Percentiles rank a stretch among this genome's conserved stretches.
Evolutionary conservation across 371 early-diverging fungal species (phyloP).

Genomic region (Thermomucor indicae-seudaticae): DNA sequence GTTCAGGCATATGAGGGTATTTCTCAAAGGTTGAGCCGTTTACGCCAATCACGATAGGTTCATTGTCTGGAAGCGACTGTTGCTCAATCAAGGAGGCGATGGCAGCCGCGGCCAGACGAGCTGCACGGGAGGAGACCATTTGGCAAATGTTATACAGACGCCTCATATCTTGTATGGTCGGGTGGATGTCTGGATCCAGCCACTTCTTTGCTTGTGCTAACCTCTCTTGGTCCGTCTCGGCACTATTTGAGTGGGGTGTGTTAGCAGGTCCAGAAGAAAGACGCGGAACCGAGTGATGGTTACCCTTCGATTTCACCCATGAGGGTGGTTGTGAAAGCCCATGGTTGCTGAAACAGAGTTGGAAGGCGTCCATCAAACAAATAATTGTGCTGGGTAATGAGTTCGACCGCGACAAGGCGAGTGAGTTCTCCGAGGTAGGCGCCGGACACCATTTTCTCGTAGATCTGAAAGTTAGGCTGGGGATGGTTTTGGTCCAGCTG

Average conservation of each 20-base stretch:
- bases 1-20: slow-evolving; percentile 34
- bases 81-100: slow-evolving; percentile 36
- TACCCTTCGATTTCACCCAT: slow-evolving; percentile 50
- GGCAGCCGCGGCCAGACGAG: slow-evolving; percentile 36
- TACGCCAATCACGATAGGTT: slow-evolving; percentile 36
- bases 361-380: slow-evolving; percentile 65
- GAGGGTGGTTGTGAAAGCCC: slow-evolving; percentile 70
- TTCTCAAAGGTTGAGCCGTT: slow-evolving; percentile 43
- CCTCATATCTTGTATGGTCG: slow-evolving; percentile 23
- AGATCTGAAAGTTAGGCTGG: slow-evolving; percentile 78
- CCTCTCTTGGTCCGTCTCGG: neutral
- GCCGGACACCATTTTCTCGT: slow-evolving; percentile 93
- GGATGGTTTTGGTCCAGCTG: slow-evolving; percentile 68
- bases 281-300: slow-evolving; percentile 49
- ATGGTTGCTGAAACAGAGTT: slow-evolving; percentile 46
- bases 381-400: slow-evolving; percentile 51
- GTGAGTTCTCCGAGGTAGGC: slow-evolving; percentile 90
- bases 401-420: slow-evolving; percentile 68
- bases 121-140: slow-evolving; percentile 34
- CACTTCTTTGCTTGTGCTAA: neutral
- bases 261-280: slow-evolving; percentile 20
- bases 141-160: slow-evolving; percentile 27
- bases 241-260: slow-evolving; percentile 22
- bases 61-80: slow-evolving; percentile 11
- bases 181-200: neutral